These are phyloP conservation scores for Phyllosticta citrichinensis DNA, from an alignment of 2,329 filamentous ascomycete species.

Conservation along the genomic window DNA sequence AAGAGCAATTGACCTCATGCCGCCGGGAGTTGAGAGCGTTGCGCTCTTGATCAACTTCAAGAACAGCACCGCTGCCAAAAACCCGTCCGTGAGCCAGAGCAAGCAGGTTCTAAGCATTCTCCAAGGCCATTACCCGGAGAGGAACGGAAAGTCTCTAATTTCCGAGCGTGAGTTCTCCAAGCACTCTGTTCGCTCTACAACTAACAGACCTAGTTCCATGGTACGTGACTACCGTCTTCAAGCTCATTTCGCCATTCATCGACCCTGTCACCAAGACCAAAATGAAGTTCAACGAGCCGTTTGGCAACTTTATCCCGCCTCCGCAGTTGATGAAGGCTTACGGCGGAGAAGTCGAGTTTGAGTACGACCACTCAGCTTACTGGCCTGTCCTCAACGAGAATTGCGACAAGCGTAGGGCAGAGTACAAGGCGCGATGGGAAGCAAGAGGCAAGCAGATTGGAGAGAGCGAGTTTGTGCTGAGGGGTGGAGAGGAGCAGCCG, in stretches of 20 bases:
- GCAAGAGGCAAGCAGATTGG: conserved; percentile 71
- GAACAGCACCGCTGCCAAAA: conserved; percentile 61
- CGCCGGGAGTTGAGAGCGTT: conserved; percentile 74
- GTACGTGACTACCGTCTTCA: conserved; percentile 90
- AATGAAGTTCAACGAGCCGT: conserved; percentile 94
- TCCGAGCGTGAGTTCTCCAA: conserved; percentile 58
- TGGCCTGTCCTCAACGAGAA: conserved; percentile 77
- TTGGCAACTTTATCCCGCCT: conserved; percentile 68
- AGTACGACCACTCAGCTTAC: conserved; percentile 80
- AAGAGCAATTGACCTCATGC: conserved; percentile 77
- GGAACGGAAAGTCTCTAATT: conserved; percentile 78
- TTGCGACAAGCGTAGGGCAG: conserved; percentile 54
- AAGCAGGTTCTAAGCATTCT: conserved; percentile 82
- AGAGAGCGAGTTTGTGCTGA: conserved; percentile 80
- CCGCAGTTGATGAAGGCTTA: conserved; percentile 73
- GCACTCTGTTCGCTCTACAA: neutral
- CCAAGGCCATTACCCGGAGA: conserved; percentile 91
- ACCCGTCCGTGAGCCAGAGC: conserved; percentile 66
- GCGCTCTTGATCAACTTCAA: conserved; percentile 90
- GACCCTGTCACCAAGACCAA: conserved; percentile 89
- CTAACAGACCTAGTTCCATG: conserved; percentile 59
- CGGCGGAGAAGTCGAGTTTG: conserved; percentile 74
- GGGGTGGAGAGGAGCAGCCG: conserved; percentile 45
- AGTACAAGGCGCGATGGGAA: conserved; percentile 62
- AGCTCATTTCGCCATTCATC: conserved; percentile 90